Base-by-base conservation (phyloP, 345 rosid genomes). In the Laguncularia racemosa region DNA sequence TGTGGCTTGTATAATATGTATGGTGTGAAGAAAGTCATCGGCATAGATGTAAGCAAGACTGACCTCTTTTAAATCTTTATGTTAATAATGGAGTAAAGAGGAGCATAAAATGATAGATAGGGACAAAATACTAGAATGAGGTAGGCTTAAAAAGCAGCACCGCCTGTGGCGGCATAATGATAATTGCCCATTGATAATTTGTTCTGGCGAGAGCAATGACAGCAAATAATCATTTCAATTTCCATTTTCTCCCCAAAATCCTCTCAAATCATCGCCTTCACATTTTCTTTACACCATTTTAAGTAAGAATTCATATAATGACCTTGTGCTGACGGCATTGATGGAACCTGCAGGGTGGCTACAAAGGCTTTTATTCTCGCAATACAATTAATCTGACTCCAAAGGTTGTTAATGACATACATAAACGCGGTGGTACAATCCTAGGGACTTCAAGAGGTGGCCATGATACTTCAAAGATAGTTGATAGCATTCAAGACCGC, bases 401-500 rank as follows among this genome's bases (percentile, higher is more conserved):
- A 13, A 89, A 80, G 69, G 67, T 67, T 16, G 89, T 89, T 44
- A 92, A 92, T 62, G 89, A 86, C 69, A 84, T 92, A 59, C 98
- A 92, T 65, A 89, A 92, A 68, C 89, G 97, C 2, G 97, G 95
- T 53, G 98, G 97, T 52, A 86, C 97, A 23, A 66, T 92, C 73
- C 78, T 89, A 0, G 95, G 95, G 44, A 83, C 98, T 16, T 92
- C 97, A 17, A 67, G 88, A 55, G 95, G 98, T 64, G 98, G 98
- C 17, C 83, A 89, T 55, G 91, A 84, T 76, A 89, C 89, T 16
- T 53, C 69, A 7, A 89, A 89, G 82, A 92, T 89, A 44, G 97
- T 92, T 60, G 93, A 89, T 71, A 92, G 95, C 82, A 89, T 92
- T 69, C 95, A 89, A 65, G 98, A 89, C 56, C 80, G 97, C 5